Evolutionary conservation across 2,329 filamentous ascomycete genomes (phyloP), one percentile per base, ranked within the genome.

Genomic region (Epichloe amarillans): DNA sequence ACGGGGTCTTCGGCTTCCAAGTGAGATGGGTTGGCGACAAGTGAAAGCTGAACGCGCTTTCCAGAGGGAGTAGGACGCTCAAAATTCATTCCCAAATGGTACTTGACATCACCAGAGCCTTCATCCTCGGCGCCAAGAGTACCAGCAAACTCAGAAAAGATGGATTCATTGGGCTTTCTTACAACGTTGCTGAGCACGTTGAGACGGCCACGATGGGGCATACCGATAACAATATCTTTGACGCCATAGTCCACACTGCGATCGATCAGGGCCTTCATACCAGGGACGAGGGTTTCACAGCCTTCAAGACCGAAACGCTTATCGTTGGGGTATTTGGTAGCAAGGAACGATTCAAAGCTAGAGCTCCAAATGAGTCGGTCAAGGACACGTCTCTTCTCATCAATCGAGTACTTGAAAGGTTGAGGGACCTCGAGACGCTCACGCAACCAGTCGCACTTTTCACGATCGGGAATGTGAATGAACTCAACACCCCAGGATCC

Each of bases 1-100:
- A 98, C 93, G 8, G 93, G 93, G 67, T 98, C 93, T 71, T 98
- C 93, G 47, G 93, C 93, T 72, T 98, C 93, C 64, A 98, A 75
- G 77, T 98, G 93, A 51, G 93, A 98, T 39, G 93, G 93, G 70
- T 98, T 98, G 72, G 93, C 93, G 54, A 98, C 93, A 47, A 98
- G 82, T 55, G 93, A 98, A 50, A 98, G 82, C 74, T 98, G 93
- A n/a, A 98, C 93, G 57, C 93, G 93, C 80, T 97, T 97, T 62
- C 93, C 93, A 42, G 91, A 97, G 53, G 93, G 93, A 10, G 93
- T 98, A 50, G 93, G 93, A 56, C 93, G 88, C 75, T 98, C 93
- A 60, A 98, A 98, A 77, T 98, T 98, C 93, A 98, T 98, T 66
- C 93, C 93, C 63, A 98, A 76, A 74, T 98, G 93, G 74, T 98